These are phyloP conservation scores for Rhizophora apiculata DNA, from an alignment of 345 rosid genomes.

Conservation along the genomic window DNA sequence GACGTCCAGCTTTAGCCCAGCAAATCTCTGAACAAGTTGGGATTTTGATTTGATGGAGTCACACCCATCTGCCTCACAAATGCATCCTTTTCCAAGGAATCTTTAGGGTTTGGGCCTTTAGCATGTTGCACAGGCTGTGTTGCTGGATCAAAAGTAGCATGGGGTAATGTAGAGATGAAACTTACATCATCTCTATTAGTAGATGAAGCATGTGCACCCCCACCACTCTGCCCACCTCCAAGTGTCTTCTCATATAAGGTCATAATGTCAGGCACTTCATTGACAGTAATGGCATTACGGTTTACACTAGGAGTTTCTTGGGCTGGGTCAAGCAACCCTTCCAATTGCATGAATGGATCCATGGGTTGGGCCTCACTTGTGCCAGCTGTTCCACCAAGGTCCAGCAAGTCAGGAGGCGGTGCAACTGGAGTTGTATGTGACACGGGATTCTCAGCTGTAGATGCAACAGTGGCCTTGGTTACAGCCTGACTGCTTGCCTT, in stretches of 20 bases:
- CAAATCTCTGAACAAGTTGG: constrained; percentile 80
- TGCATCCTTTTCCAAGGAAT: constrained; percentile 81
- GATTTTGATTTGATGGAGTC: constrained; percentile 74
- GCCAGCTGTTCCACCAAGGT: constrained; percentile 60
- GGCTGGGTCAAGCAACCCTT: constrained; percentile 64
- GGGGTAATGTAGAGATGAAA: constrained; percentile 30
- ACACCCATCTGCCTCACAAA: constrained; percentile 95
- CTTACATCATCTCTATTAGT: constrained; percentile 22
- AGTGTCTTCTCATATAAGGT: constrained; percentile 39
- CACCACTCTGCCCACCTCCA: constrained; percentile 23
- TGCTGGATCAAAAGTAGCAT: constrained; percentile 13
- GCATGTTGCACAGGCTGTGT: constrained; percentile 25
- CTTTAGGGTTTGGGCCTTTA: constrained; percentile 70
- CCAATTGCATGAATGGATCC: constrained; percentile 87
- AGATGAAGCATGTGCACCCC: constrained; percentile 8
- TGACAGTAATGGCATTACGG: constrained; percentile 15
- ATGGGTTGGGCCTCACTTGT: constrained; percentile 31
- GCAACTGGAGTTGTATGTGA: constrained; percentile 48
- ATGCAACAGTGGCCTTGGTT: too few species aligned
- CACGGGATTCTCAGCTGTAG: constrained; percentile 15
- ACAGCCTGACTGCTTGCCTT: constrained; percentile 41
- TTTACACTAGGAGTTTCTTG: constrained; percentile 30
- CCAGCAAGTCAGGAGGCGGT: constrained; percentile 88
- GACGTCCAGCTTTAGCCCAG: constrained; percentile 44
- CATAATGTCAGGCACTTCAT: constrained; percentile 44